These are phyloP conservation scores for Penicillium waksmanii DNA, from an alignment of 495 filamentous ascomycete species.

Conservation along the genomic window DNA sequence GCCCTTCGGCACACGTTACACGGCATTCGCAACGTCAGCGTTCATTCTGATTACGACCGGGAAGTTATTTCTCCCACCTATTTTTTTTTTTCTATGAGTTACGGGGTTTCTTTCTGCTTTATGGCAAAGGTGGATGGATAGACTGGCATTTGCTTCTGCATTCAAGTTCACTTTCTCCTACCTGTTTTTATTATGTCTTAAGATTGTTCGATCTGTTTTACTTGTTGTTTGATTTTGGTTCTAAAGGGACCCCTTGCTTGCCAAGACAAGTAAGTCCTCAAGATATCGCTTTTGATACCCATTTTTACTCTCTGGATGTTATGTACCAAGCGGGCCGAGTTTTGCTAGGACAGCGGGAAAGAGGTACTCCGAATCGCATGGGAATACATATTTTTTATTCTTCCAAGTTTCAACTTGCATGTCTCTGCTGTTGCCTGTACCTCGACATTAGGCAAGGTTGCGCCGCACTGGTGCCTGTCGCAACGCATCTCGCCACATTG, in stretches of 20 bases:
- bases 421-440: not conserved
- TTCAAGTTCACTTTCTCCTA: constrained; percentile 10
- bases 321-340: constrained; percentile 22
- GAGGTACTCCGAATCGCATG: constrained; percentile 12
- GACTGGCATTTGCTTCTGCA: constrained; percentile 26
- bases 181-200: constrained; percentile 24
- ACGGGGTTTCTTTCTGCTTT: constrained; percentile 27
- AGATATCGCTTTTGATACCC: constrained; percentile 39
- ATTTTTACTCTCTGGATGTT: constrained; percentile 23
- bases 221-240: constrained; percentile 16
- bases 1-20: constrained; percentile 16
- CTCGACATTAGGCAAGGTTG: constrained; percentile 3
- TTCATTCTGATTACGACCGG: constrained; percentile 30
- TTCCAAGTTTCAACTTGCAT: constrained; percentile 1
- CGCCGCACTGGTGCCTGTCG: constrained; percentile 6
- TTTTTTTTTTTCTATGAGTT: constrained; percentile 26
- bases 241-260: constrained; percentile 1
- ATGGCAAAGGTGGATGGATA: constrained; percentile 31
- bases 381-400: constrained; percentile 12
- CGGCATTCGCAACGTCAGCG: constrained; percentile 31
- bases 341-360: constrained; percentile 14
- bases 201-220: constrained; percentile 29
- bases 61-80: constrained; percentile 9
- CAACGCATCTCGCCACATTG: constrained; percentile 13
- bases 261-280: constrained; percentile 17